phyloP scores from a whole-genome alignment of 257 asterid genomes.

The Penstemon newberryi region DNA sequence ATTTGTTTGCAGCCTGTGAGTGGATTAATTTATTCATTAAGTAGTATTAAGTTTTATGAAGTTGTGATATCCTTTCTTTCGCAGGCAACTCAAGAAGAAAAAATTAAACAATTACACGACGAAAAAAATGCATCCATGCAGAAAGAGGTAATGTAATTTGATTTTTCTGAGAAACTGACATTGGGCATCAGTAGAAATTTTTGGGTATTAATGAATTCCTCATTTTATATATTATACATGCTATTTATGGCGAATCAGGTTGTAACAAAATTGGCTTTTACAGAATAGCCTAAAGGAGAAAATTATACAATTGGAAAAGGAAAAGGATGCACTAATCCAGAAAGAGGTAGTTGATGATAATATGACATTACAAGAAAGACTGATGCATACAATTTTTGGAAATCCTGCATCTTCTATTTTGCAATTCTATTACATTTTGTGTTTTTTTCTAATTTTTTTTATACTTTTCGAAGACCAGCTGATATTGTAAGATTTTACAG shows the following conservation, averaged over 20 bases:
- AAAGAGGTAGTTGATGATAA: constrained; percentile 50
- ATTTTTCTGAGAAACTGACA: constrained; percentile 16
- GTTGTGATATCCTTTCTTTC: constrained; percentile 18
- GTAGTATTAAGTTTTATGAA: constrained; percentile 8
- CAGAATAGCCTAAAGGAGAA: constrained; percentile 55
- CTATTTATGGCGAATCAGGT: constrained; percentile 25
- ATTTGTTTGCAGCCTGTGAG: constrained; percentile 16
- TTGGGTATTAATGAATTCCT: constrained; percentile 9
- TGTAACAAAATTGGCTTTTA: constrained; percentile 36
- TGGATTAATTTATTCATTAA: constrained; percentile 19
- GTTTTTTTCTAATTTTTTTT: not conserved
- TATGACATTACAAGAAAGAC: constrained; percentile 2
- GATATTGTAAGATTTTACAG: constrained; percentile 37
- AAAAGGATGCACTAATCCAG: constrained; percentile 42
- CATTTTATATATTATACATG: constrained; percentile 22
- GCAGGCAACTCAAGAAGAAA: constrained; percentile 49
- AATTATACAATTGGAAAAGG: constrained; percentile 44
- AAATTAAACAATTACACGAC: constrained; percentile 40
- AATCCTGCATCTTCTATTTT: constrained; percentile 1
- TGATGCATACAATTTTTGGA: constrained; percentile 16
- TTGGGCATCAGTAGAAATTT: constrained; percentile 3
- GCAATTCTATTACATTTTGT: not conserved
- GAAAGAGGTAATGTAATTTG: constrained; percentile 46
- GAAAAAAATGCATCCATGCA: constrained; percentile 43
- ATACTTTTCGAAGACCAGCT: constrained; percentile 18